Conservation (phyloP, 2,329 filamentous ascomycete species). For the Exophiala phaeomuriformis region DNA sequence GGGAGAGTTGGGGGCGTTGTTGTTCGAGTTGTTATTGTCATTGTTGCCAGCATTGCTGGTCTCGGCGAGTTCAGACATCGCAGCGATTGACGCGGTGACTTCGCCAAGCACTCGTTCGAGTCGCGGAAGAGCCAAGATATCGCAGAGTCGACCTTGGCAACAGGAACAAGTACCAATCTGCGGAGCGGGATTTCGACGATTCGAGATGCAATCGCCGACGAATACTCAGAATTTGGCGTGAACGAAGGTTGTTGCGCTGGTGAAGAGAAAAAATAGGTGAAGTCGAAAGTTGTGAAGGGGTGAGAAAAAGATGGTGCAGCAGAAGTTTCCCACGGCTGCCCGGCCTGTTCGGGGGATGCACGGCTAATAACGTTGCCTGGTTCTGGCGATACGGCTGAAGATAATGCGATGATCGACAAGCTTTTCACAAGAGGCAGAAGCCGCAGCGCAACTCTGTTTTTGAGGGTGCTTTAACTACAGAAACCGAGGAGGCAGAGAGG, state of each 20-base stretch:
- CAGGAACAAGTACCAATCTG: background rate
- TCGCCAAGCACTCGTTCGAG: slow-evolving; percentile 6
- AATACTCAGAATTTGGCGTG: background rate
- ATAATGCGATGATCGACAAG: background rate
- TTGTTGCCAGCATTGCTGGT: slow-evolving; percentile 8
- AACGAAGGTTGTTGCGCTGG: background rate
- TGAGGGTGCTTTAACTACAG: background rate
- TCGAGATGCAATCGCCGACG: background rate
- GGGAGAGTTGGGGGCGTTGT: no score
- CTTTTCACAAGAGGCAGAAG: background rate
- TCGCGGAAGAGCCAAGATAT: slow-evolving; percentile 8
- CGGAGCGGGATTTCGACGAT: slow-evolving; percentile 1
- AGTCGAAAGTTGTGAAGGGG: background rate
- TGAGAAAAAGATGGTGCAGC: background rate
- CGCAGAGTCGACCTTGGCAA: background rate
- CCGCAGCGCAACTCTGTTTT: background rate
- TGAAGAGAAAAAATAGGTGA: background rate
- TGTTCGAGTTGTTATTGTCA: no score
- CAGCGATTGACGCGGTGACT: background rate
- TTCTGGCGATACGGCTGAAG: no score
- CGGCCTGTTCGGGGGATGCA: background rate
- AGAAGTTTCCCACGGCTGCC: background rate
- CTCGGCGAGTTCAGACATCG: slow-evolving; percentile 22
- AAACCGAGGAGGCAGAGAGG: background rate
- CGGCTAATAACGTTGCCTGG: background rate